Conservation (phyloP, 371 early-diverging fungal species). For the Mucor velutinosus region DNA sequence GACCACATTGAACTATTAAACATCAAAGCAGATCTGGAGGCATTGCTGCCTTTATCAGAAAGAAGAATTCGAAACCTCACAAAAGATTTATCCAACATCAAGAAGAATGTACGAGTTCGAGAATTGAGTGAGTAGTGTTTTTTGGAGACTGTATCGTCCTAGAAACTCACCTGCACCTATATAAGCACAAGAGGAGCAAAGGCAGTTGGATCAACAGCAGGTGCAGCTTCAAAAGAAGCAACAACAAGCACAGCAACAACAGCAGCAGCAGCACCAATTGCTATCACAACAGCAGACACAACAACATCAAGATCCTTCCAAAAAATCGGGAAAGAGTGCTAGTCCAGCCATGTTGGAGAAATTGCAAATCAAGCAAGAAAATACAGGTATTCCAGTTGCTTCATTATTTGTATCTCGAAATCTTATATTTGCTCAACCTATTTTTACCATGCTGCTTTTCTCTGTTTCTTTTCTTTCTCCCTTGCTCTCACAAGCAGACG, state of each 20-base stretch:
- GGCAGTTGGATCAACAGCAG: neutral
- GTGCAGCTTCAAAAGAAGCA: neutral
- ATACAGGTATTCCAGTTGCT: slow-evolving; percentile 1
- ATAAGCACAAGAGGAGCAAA: slow-evolving; percentile 9
- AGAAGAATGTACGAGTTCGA: slow-evolving; percentile 16
- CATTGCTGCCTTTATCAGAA: slow-evolving; percentile 37
- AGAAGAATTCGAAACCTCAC: slow-evolving; percentile 28
- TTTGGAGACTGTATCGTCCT: neutral
- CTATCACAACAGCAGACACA: neutral
- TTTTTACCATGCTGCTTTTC: neutral
- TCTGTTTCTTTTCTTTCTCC: neutral
- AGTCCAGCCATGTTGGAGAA: slow-evolving; percentile 14
- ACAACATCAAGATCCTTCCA: neutral
- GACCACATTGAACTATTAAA: slow-evolving; percentile 35
- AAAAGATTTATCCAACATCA: slow-evolving; percentile 29
- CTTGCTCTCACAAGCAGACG: slow-evolving; percentile 8
- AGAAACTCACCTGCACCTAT: neutral
- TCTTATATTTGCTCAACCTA: slow-evolving; percentile 6
- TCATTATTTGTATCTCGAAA: neutral
- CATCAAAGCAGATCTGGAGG: slow-evolving; percentile 45
- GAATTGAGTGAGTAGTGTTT: neutral
- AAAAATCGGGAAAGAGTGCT: neutral
- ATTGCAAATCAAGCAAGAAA: slow-evolving; percentile 16
- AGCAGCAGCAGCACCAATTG: neutral
- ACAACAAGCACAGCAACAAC: neutral